Percentiles rank a stretch among this genome's conserved stretches.
Conservation (phyloP, 345 rosid genomes). For the Salix udensis region DNA sequence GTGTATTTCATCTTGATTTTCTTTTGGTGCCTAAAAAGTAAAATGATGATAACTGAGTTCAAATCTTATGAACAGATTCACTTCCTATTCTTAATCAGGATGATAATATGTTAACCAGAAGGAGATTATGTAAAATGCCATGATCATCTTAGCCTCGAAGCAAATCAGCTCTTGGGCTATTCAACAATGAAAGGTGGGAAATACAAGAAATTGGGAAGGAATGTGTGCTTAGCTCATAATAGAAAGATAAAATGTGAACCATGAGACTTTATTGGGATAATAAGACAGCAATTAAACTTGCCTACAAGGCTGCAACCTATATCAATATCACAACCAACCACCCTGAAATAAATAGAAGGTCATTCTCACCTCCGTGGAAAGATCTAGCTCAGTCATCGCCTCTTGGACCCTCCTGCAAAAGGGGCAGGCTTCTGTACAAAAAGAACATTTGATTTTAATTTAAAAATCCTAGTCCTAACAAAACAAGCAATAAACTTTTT, state of each 20-base stretch:
- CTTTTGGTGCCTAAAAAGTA: not conserved
- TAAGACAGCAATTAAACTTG: not conserved
- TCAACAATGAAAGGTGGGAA: not conserved
- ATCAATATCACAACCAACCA: not conserved
- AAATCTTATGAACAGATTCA: not conserved
- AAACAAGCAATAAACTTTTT: not conserved
- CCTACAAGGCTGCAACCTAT: not conserved
- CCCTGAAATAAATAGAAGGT: not conserved
- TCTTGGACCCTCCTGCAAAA: conserved; percentile 84
- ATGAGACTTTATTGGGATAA: not conserved
- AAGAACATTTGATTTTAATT: conserved; percentile 6
- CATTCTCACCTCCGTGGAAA: conserved; percentile 56
- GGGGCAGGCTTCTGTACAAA: conserved; percentile 75
- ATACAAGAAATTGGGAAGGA: not conserved
- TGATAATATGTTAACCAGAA: not conserved
- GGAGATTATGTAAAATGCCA: not conserved
- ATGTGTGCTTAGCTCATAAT: not conserved
- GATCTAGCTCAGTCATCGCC: conserved; percentile 83
- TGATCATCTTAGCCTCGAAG: not conserved
- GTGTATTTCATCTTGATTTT: not conserved
- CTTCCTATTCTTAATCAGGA: not conserved
- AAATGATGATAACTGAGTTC: not conserved
- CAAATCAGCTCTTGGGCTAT: no score
- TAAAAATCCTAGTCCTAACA: not conserved
- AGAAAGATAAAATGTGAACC: not conserved